phyloP scores from a whole-genome alignment of 2,329 filamentous ascomycete genomes.

The Periconia digitata region DNA sequence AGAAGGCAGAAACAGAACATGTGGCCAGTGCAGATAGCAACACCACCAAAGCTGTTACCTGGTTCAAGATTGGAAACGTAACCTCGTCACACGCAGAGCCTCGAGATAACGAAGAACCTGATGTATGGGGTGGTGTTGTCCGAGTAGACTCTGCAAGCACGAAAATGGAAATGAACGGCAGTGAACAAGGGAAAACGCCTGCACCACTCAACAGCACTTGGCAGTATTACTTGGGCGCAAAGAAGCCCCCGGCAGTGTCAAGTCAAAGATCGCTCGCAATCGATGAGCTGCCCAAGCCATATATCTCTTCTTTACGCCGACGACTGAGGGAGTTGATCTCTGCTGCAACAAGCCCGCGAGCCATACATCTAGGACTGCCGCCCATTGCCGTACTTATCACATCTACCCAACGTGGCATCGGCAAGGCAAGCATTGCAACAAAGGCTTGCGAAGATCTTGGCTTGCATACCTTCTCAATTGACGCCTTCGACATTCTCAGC shows the following conservation, averaged over 20 bases:
- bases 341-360: conserved; percentile 83
- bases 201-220: conserved; percentile 75
- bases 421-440: conserved; percentile 78
- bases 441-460: conserved; percentile 86
- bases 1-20: conserved; percentile 35
- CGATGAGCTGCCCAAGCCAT: conserved; percentile 44
- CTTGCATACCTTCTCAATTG: conserved; percentile 83
- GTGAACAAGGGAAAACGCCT: conserved; percentile 78
- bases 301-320: conserved; percentile 52
- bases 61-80: conserved; percentile 83
- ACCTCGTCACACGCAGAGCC: conserved; percentile 53
- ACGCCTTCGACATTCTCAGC: conserved; percentile 92
- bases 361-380: conserved; percentile 83
- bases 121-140: conserved; percentile 82
- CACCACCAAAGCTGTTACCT: conserved; percentile 63
- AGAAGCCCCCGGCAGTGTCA: conserved; percentile 62
- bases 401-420: conserved; percentile 90
- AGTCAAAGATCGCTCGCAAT: conserved; percentile 58
- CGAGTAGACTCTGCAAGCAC: conserved; percentile 85
- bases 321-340: conserved; percentile 82
- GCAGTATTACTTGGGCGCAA: conserved; percentile 86
- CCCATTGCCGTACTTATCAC: conserved; percentile 85
- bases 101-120: conserved; percentile 62
- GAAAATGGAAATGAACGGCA: conserved; percentile 89
- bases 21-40: conserved; percentile 13